phyloP scores from a whole-genome alignment of 441 rosid species.

The Euphorbia celastroides region DNA sequence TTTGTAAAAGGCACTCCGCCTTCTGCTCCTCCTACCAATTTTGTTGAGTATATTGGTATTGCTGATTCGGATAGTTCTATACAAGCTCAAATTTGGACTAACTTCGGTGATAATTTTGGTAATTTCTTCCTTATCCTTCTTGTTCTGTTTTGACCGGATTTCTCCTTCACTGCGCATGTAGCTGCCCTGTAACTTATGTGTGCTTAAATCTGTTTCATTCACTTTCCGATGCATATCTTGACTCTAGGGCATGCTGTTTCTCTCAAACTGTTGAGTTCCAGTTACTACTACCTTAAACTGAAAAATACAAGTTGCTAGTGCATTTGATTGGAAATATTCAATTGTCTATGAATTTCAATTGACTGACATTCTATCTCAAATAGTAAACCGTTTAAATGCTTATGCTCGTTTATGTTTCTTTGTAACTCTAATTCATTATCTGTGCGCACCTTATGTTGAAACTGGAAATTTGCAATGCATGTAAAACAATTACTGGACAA shows the following conservation, averaged over 20 bases:
- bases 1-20: slow-evolving; percentile 53
- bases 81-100: slow-evolving; percentile 65
- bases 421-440: background rate
- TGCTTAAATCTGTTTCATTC: background rate
- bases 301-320: background rate
- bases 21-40: slow-evolving; percentile 41
- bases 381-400: background rate
- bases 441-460: background rate
- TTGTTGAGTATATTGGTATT: slow-evolving; percentile 81
- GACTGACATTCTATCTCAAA: background rate
- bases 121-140: slow-evolving; percentile 11
- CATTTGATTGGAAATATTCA: background rate
- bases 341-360: background rate
- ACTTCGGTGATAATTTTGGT: slow-evolving; percentile 79
- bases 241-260: no score
- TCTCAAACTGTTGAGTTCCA: background rate
- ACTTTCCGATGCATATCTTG: background rate
- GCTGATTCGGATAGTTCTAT: slow-evolving; percentile 69
- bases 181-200: background rate
- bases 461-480: background rate
- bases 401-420: background rate
- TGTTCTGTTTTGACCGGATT: background rate
- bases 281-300: no score
- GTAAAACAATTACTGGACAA: background rate
- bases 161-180: background rate